These are phyloP conservation scores for Bipolaris victoriae DNA, from an alignment of 2,329 filamentous ascomycete species.

Conservation along the genomic window DNA sequence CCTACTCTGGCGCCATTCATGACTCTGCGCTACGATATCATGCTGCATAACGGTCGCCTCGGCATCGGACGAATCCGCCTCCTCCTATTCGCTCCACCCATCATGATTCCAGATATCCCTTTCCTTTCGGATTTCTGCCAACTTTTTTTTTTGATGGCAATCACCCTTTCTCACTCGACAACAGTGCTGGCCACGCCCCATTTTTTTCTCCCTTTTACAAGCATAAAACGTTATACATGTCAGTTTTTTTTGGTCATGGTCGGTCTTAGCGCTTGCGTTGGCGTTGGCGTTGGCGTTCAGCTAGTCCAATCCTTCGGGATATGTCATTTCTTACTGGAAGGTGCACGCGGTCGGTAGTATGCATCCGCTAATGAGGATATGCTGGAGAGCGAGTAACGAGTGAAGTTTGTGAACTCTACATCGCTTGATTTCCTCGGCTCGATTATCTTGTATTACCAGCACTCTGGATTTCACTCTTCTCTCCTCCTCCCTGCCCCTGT, in stretches of 20 bases:
- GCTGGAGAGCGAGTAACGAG: background rate
- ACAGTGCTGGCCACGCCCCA: slow-evolving; percentile 26
- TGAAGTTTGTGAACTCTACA: background rate
- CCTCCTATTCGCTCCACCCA: background rate
- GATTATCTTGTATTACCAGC: background rate
- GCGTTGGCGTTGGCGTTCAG: slow-evolving; percentile 17
- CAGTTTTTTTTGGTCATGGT: slow-evolving; percentile 9
- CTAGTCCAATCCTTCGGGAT: slow-evolving; percentile 2
- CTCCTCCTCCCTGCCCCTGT: background rate
- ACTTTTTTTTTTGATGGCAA: background rate
- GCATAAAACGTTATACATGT: background rate
- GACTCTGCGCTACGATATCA: slow-evolving; percentile 1
- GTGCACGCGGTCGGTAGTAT: slow-evolving; percentile 1
- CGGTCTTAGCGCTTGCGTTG: slow-evolving; percentile 25
- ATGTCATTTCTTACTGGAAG: slow-evolving; percentile 3
- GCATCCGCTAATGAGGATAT: background rate
- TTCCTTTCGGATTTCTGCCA: background rate
- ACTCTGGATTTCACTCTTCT: background rate
- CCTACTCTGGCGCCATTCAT: slow-evolving; percentile 2
- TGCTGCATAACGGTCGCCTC: background rate
- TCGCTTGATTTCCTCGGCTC: background rate
- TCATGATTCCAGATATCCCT: background rate
- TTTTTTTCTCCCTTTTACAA: background rate
- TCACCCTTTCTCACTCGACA: background rate
- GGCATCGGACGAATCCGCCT: background rate